Evolutionary conservation across 208 protist genomes (phyloP), one percentile per base, ranked within the genome.

Genomic region (Plasmodiophora brassicae): DNA sequence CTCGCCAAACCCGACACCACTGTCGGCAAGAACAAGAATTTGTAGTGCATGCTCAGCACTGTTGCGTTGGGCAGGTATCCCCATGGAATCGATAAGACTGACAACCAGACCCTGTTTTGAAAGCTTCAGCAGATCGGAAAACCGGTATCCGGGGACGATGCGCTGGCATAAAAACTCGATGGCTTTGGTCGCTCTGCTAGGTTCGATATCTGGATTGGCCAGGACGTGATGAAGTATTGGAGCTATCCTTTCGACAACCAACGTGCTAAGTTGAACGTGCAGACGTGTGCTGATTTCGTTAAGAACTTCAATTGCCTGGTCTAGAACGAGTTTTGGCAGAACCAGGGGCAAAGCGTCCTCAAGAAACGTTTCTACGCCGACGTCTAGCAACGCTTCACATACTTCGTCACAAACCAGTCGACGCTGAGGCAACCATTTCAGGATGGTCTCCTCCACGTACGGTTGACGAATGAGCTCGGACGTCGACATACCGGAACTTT

Each of bases 1-100:
- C 32, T 78, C 65, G n/a, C 65, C n/a, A 38, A 78, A 78, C 41
- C 14, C 65, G n/a, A 38, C 20, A 5, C n/a, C 65, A n/a, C 32
- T 44, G 41, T 78, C 65, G 20, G 65, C 65, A 78, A 78, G 65
- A 78, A 78, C 65, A 32, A 78, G 65, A 5, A 78, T 78, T 78
- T 5, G n/a, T 36, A 78, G n/a, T 8, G 65, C 65, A 32, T 78
- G 41, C 41, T 5, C 41, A 5, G 65, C 65, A 32, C 41, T 78
- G 10, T 78, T 38, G 41, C 65, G n/a, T 32, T 78, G 14, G 5
- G 5, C 20, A 5, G 5, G 14, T 14, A 78, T 5, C 10, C 65
- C 65, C 65, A 78, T 78, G 5, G 65, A n/a, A 78, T 78, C 65
- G n/a, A 78, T 32, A 8, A 78, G n/a, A 32, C n/a, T 78, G 32